Percentiles rank a stretch among this genome's conserved stretches.
Evolutionary conservation across 257 asterid species (phyloP).

Genomic region (Solanum virginianum): DNA sequence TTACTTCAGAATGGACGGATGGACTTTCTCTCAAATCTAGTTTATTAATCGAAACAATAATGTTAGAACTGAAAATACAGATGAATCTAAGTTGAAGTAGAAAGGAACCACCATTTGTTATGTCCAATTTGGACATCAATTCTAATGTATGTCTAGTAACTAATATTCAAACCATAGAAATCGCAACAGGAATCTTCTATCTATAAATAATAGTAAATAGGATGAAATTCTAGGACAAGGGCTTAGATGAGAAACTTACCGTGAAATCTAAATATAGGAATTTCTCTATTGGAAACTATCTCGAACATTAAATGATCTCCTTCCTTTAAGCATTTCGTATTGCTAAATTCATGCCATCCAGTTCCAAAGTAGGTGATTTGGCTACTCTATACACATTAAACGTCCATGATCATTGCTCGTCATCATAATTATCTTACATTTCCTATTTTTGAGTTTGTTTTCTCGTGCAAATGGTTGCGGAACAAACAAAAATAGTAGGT

Average conservation of each 20-base stretch:
- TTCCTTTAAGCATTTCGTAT: background rate
- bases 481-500: background rate
- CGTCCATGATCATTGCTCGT: background rate
- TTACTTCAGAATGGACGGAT: background rate
- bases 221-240: background rate
- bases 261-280: background rate
- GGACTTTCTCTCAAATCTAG: background rate
- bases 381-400: background rate
- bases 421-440: background rate
- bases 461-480: background rate
- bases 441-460: background rate
- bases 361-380: background rate
- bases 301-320: background rate
- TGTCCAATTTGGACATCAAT: too few relatives aligned
- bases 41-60: background rate
- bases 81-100: too few relatives aligned
- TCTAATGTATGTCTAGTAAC: too few relatives aligned
- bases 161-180: too few relatives aligned
- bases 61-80: background rate
- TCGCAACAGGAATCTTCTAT: too few relatives aligned
- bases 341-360: background rate
- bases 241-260: background rate
- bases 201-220: too few relatives aligned
- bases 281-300: background rate
- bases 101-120: too few relatives aligned